These are phyloP conservation scores for Neospermospora avenae DNA, from an alignment of 2,329 filamentous ascomycete genomes.

Conservation along the genomic window DNA sequence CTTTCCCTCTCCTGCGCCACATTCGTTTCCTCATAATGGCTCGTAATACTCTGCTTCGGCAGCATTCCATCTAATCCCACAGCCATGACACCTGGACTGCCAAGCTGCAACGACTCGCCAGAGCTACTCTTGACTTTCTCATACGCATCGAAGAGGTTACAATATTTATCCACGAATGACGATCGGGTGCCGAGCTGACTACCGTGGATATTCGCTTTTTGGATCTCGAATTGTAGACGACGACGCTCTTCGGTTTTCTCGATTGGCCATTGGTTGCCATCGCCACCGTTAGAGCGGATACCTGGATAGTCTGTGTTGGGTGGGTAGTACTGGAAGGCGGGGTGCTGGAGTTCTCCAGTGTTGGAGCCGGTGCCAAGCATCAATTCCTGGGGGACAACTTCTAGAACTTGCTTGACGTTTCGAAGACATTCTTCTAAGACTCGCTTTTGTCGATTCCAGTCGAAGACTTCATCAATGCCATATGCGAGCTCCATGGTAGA, in stretches of 20 bases:
- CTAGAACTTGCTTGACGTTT: conserved; percentile 65
- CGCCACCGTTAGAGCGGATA: conserved; percentile 17
- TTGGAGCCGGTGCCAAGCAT: conserved; percentile 47
- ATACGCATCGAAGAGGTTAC: conserved; percentile 68
- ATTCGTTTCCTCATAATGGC: conserved; percentile 39
- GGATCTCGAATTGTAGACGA: conserved; percentile 76
- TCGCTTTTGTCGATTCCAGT: conserved; percentile 73
- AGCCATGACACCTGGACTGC: conserved; percentile 29
- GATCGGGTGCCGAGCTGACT: conserved; percentile 79
- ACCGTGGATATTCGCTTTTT: conserved; percentile 86
- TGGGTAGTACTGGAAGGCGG: conserved; percentile 49
- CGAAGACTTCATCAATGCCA: conserved; percentile 71
- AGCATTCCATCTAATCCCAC: conserved; percentile 29
- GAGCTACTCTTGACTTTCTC: conserved; percentile 36
- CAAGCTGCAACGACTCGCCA: conserved; percentile 10
- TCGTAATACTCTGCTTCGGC: conserved; percentile 40
- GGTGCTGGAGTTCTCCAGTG: conserved; percentile 39
- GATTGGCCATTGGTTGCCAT: conserved; percentile 32
- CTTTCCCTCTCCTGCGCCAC: conserved; percentile 75
- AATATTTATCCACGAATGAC: conserved; percentile 84
- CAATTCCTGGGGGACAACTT: conserved; percentile 66
- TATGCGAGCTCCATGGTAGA: conserved; percentile 80
- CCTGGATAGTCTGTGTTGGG: conserved; percentile 42
- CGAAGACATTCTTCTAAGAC: conserved; percentile 69
- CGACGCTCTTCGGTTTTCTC: conserved; percentile 38